phyloP scores from a whole-genome alignment of 768 basidiomycete genomes.

The Agaricus sinodeliciosus region DNA sequence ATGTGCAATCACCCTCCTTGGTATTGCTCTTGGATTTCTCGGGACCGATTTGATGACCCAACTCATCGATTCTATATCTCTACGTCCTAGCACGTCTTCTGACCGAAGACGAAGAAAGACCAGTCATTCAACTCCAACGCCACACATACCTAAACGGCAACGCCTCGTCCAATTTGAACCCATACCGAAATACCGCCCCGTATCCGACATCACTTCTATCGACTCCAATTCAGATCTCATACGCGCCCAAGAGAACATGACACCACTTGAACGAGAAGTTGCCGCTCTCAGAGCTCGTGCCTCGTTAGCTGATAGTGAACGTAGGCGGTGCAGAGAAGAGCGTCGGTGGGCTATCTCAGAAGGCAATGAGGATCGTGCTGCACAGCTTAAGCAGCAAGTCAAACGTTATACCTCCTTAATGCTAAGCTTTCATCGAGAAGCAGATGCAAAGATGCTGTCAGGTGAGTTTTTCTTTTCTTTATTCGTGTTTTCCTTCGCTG shows the following conservation, averaged over 20 bases:
- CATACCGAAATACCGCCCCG: conserved; percentile 22
- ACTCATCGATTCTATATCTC: conserved; percentile 43
- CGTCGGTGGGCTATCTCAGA: conserved; percentile 80
- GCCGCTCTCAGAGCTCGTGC: conserved; percentile 70
- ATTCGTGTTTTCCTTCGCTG: neutral
- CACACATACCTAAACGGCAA: conserved; percentile 23
- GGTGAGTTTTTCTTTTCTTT: conserved; percentile 31
- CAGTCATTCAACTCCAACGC: conserved; percentile 12
- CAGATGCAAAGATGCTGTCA: conserved; percentile 61
- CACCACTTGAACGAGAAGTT: conserved; percentile 68
- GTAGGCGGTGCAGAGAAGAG: conserved; percentile 79
- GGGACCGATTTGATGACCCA: conserved; percentile 68
- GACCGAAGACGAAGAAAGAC: conserved; percentile 23
- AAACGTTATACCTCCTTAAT: conserved; percentile 74
- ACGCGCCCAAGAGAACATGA: conserved; percentile 50
- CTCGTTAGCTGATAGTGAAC: conserved; percentile 76
- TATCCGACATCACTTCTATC: conserved; percentile 61
- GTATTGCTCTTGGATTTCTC: conserved; percentile 62
- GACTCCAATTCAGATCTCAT: conserved; percentile 64
- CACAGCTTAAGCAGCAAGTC: conserved; percentile 80
- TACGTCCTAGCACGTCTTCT: conserved; percentile 24
- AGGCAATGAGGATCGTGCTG: conserved; percentile 67
- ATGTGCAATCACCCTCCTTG: conserved; percentile 55
- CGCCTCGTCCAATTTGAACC: conserved; percentile 39
- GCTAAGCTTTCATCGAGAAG: conserved; percentile 76